Base-by-base conservation (phyloP, 257 asterid genomes). In the Nicotiana tomentosiformis region DNA sequence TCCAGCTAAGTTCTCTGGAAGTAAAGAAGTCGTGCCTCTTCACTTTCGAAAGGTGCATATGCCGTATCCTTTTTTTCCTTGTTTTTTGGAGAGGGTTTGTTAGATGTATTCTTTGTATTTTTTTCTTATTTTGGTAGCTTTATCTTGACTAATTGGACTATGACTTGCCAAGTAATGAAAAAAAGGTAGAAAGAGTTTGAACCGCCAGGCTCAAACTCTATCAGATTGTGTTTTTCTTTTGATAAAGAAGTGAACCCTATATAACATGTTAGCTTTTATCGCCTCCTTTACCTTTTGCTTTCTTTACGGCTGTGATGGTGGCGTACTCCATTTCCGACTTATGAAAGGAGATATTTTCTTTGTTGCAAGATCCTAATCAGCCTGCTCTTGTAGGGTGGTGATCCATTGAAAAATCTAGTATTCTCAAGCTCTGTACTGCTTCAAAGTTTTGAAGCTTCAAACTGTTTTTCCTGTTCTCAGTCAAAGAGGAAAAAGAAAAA, bases 1-100 rank as follows among this genome's bases (percentile, higher is more conserved):
- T 81, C 99, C 99, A 56, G 97, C 98, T 81, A 96, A 96, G 89
- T 96, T 96, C 88, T 94, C 89, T 82, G 99, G 99, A 43, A 89
- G 98, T 33, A 94, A 94, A 90, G 99, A 96, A 92, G 89, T 94
- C 76, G 97, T 92, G 82, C 93, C 95, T 15, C 98, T 96, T 81
- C 92, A 94, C 84, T 85, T 92, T 87, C 91, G 94, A 83, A 90
- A 94, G 98, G 98, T 96, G 82, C 43, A 82, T 3, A 82, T 70
- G 77, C 77, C 49, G 81, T 4, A 82, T 70, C 77, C 80, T 83
- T 37, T 79, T 11, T 80, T 82, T 23, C 77, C 61, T 14, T 74
- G 79, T 49, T 49, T 53, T 7, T 26, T 26, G 7, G 18, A 56
- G 80, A 26, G 43, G 51, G 29, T 74, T 51, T 51, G 10, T 4